Percentiles rank a stretch among this genome's conserved stretches.
phyloP scores from a whole-genome alignment of 257 asterid genomes.

The Catharanthus roseus region DNA sequence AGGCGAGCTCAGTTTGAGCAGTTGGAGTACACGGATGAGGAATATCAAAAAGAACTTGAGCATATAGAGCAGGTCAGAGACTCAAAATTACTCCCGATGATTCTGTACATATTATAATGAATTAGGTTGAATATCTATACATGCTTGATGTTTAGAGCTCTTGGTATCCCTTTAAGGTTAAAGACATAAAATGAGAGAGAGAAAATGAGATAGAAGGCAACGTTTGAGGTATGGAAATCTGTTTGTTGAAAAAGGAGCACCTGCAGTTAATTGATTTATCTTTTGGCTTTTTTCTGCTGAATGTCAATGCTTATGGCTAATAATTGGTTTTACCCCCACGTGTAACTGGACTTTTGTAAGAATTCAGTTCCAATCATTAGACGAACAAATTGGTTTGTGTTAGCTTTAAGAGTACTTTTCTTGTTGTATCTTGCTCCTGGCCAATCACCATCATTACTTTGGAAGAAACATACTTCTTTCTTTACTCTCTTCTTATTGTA shows the following conservation, averaged over 20 bases:
- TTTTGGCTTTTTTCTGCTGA: too few relatives aligned
- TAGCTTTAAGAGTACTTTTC: too few relatives aligned
- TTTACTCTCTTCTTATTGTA: not conserved
- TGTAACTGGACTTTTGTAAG: not conserved
- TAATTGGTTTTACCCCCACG: not conserved
- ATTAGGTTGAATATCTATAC: not conserved
- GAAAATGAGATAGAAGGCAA: not conserved
- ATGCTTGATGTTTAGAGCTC: too few relatives aligned
- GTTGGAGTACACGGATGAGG: constrained; percentile 93
- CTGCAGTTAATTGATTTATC: too few relatives aligned
- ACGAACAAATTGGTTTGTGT: not conserved
- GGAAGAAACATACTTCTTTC: not conserved
- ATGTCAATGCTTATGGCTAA: too few relatives aligned
- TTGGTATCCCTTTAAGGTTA: too few relatives aligned
- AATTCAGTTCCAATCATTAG: not conserved
- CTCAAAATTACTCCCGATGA: not conserved
- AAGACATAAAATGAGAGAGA: not conserved
- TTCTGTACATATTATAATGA: not conserved
- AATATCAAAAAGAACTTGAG: constrained; percentile 94
- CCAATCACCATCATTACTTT: not conserved
- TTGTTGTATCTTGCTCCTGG: too few relatives aligned
- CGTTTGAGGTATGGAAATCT: not conserved
- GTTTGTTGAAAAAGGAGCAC: not conserved
- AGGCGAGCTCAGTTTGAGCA: constrained; percentile 94
- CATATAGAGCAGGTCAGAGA: constrained; percentile 82